Base-by-base conservation (phyloP, 805 yeast species). In the Starmerella asiatica region DNA sequence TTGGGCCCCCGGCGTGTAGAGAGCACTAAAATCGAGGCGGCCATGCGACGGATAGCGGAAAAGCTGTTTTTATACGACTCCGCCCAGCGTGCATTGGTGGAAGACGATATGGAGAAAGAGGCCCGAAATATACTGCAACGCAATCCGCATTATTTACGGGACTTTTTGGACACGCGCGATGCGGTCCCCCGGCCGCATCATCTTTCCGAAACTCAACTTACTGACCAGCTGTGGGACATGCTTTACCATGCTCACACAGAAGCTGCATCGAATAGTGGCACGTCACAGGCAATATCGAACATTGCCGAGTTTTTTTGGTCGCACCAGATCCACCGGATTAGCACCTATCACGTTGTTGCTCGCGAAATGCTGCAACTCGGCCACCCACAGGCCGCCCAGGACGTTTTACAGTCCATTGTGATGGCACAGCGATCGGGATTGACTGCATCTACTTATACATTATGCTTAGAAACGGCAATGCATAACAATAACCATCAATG, bases 41-140 rank as follows among this genome's bases (percentile, higher is more conserved):
- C 54, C 0, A 53, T 53, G 28, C 42, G 61, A 23, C 50, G 49
- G 43, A 46, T 57, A 20, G 59, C 60, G 12, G 60, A 57, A 36
- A 42, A 48, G 16, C 50, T 58, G 29, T 38, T 52, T 40, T 38
- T 57, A n/a, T 48, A 52, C 37, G 60, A 49, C 30, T 43, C 49
- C 11, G 46, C 53, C 30, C 57, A 56, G 35, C 46, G 53, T 23
- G 51, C 52, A 2, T 20, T 51, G 23, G 40, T 50, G 6, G 53
- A 51, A 33, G 34, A 38, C 21, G 55, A 51, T 29, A 47, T 45
- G 19, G 39, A 36, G 12, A 34, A 36, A 16, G 42, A 34, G 33
- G 37, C 9, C 7, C 7, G 11, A 7, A 23, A 7, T 7, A 6
- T 21, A 6, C 8, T 6, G 15, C 15, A 14, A n/a, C 15, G n/a